Base-by-base conservation (phyloP, 2,329 filamentous ascomycete species). In the Ceratocystis eucalypticola region DNA sequence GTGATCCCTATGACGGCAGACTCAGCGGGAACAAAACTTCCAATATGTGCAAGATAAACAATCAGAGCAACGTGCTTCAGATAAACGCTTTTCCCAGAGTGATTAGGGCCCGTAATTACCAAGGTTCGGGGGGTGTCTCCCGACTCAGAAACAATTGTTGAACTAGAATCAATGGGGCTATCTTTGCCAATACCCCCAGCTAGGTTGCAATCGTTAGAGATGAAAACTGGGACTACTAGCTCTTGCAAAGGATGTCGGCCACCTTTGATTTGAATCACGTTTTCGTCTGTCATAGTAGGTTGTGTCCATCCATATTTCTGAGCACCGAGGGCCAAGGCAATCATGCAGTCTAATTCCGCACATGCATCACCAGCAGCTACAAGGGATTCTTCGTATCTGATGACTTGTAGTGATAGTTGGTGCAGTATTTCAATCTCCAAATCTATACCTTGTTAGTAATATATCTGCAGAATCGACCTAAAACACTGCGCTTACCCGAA, bases 11-110 rank as follows among this genome's bases (percentile, higher is more conserved):
- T 87, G 0, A 76, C 82, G 7, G 92, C 93, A 33, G 76, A 78
- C 17, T 86, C 80, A 1, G 92, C 93, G 0, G 94, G 93, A 1
- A 99, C 89, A 73, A 89, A 97, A 73, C 91, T 93, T 64, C 94
- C 94, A 65, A 96, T 84, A 72, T 99, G 94, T 0, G 94, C 90
- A 75, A 99, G 82, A 73, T 94, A 96, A 15, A 96, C 86, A 67
- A 96, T 94, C 62, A 96, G 78, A 3, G 92, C 94, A 41, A 90
- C 84, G 74, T 99, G 93, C 74, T 96, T 99, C 73, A 97, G 81
- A 74, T 96, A 97, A 0, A 97, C 84, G 71, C 91, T 97, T 75
- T 99, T 99, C 0, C 94, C 94, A 0, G 94, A 97, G 74, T 94
- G 95, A 71, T 99, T 99, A 3, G 94, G 92, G 0, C 94, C 94